phyloP scores from a whole-genome alignment of 306 rosid species.

The Citrullus mucosospermus region DNA sequence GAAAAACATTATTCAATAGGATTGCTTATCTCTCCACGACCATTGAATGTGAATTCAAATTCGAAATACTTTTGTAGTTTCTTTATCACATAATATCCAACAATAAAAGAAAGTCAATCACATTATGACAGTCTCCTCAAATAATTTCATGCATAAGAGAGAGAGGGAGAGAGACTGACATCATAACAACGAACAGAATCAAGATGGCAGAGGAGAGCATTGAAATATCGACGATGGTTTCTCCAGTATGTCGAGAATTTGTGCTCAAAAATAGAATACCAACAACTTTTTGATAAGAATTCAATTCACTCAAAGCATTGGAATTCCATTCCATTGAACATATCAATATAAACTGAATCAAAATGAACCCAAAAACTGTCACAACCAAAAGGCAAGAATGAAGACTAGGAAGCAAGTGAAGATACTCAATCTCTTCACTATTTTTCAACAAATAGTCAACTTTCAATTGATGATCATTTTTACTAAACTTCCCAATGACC shows the following conservation, averaged over 20 bases:
- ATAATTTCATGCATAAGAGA: background rate
- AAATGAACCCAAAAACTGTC: slow-evolving; percentile 32
- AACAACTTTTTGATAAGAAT: slow-evolving; percentile 24
- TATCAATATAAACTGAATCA: slow-evolving; percentile 20
- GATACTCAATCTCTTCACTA: slow-evolving; percentile 20
- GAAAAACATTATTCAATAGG: no score
- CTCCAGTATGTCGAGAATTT: slow-evolving; percentile 52
- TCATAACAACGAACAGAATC: slow-evolving; percentile 44
- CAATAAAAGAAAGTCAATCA: no score
- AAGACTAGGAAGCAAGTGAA: slow-evolving; percentile 24
- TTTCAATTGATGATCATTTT: slow-evolving; percentile 10
- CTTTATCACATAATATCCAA: no score
- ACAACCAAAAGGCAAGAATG: slow-evolving; percentile 21
- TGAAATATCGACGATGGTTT: slow-evolving; percentile 35
- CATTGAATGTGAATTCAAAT: no score
- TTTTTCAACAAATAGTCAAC: slow-evolving; percentile 18
- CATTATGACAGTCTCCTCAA: no score
- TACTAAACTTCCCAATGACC: slow-evolving; percentile 24
- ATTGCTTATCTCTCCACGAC: no score
- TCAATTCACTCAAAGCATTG: slow-evolving; percentile 22
- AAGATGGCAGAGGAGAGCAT: slow-evolving; percentile 29
- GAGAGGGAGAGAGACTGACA: slow-evolving; percentile 28
- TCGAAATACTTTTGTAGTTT: no score
- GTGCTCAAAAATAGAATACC: slow-evolving; percentile 32
- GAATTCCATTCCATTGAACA: slow-evolving; percentile 37